Conservation (phyloP, 1,139 yeast species). For the Protomyces gravidus region DNA sequence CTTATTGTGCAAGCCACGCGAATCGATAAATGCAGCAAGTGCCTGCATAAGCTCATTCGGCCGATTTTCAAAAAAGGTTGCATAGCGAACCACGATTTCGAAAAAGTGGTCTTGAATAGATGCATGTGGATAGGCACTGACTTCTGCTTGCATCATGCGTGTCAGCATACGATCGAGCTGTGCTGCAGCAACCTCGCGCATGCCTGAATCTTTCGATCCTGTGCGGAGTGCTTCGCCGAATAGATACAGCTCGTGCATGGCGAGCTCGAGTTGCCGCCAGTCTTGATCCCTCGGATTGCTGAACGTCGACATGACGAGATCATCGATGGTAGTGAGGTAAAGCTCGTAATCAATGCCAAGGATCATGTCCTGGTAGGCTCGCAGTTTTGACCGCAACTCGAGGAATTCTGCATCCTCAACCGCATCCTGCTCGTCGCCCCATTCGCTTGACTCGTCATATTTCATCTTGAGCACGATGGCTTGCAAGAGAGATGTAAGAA, state of each 20-base stretch:
- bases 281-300: slow-evolving; percentile 39
- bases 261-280: slow-evolving; percentile 85
- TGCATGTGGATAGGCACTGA: slow-evolving; percentile 51
- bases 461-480: slow-evolving; percentile 74
- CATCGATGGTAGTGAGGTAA: slow-evolving; percentile 64
- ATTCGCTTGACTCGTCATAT: slow-evolving; percentile 67
- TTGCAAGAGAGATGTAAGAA: slow-evolving; percentile 60
- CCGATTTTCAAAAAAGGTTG: slow-evolving; percentile 54
- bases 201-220: slow-evolving; percentile 24
- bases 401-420: slow-evolving; percentile 72
- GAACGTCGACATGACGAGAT: slow-evolving; percentile 59
- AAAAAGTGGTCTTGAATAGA: slow-evolving; percentile 73
- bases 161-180: slow-evolving; percentile 51
- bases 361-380: slow-evolving; percentile 77
- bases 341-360: slow-evolving; percentile 70
- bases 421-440: slow-evolving; percentile 50
- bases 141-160: slow-evolving; percentile 54
- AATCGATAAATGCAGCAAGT: slow-evolving; percentile 71
- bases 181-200: slow-evolving; percentile 15
- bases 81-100: slow-evolving; percentile 79
- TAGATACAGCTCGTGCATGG: slow-evolving; percentile 71
- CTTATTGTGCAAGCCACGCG: slow-evolving; percentile 72
- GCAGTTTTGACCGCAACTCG: slow-evolving; percentile 69
- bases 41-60: slow-evolving; percentile 57
- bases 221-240: slow-evolving; percentile 70